Evolutionary conservation across 371 early-diverging fungal genomes (phyloP).

Genomic region (Mucor indicus): DNA sequence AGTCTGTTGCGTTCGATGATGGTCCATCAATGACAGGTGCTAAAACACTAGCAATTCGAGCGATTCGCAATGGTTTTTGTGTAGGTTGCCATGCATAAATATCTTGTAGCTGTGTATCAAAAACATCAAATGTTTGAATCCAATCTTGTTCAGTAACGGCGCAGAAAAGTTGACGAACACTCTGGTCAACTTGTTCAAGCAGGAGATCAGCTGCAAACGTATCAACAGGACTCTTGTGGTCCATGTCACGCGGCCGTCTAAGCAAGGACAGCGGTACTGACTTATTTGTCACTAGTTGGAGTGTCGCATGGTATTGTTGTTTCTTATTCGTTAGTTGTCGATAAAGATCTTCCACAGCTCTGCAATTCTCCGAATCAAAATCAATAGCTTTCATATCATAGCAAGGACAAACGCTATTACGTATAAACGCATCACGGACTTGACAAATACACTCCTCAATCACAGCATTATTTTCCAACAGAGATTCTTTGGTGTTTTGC

Average conservation of each 20-base stretch:
- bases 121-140: constrained; percentile 65
- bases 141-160: constrained; percentile 69
- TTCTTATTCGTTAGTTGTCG: constrained; percentile 22
- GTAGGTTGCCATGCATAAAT: constrained; percentile 72
- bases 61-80: constrained; percentile 41
- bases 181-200: constrained; percentile 34
- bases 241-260: constrained; percentile 4
- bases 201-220: constrained; percentile 21
- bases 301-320: constrained; percentile 16
- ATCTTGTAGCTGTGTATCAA: constrained; percentile 72
- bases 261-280: constrained; percentile 25
- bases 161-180: constrained; percentile 47
- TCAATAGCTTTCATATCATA: constrained; percentile 38
- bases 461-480: neutral
- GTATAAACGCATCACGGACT: constrained; percentile 20
- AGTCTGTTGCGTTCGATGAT: constrained; percentile 19
- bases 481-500: neutral
- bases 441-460: constrained; percentile 21
- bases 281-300: constrained; percentile 15
- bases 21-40: constrained; percentile 28
- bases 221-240: constrained; percentile 22
- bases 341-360: constrained; percentile 29
- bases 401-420: constrained; percentile 29
- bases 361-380: constrained; percentile 22
- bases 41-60: constrained; percentile 40